These are phyloP conservation scores for Venturia pyrina DNA, from an alignment of 2,329 filamentous ascomycete species.

Conservation along the genomic window DNA sequence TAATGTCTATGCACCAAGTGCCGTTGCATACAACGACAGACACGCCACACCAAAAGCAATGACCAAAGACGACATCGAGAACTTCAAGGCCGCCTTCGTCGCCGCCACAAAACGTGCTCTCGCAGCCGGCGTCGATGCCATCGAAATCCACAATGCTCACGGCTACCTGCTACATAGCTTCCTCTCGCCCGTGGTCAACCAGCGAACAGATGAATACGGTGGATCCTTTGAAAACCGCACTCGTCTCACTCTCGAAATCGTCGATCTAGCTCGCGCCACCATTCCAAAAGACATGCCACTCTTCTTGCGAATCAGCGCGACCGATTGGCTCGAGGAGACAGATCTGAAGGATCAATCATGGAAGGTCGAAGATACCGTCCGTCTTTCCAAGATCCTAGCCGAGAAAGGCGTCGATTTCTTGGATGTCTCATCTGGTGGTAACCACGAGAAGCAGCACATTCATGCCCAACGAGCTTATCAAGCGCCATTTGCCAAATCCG, in stretches of 20 bases:
- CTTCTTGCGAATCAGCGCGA: conserved; percentile 62
- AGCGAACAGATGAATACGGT: conserved; percentile 57
- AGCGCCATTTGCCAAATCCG: conserved; percentile 57
- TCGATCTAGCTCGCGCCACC: conserved; percentile 49
- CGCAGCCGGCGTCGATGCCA: conserved; percentile 60
- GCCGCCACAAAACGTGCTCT: conserved; percentile 46
- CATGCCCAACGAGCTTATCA: conserved; percentile 59
- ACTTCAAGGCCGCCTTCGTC: conserved; percentile 52
- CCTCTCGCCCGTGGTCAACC: conserved; percentile 59
- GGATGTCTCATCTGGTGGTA: conserved; percentile 71
- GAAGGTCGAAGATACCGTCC: conserved; percentile 54
- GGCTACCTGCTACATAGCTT: conserved; percentile 67
- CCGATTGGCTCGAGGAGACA: conserved; percentile 64
- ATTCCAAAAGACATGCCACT: conserved; percentile 62
- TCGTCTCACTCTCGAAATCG: conserved; percentile 57
- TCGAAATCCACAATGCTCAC: conserved; percentile 74
- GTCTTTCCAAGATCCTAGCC: conserved; percentile 57
- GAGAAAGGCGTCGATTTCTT: conserved; percentile 69
- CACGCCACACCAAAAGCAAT: conserved; percentile 57
- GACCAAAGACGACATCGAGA: conserved; percentile 57
- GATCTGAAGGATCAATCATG: conserved; percentile 49
- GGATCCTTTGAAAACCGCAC: conserved; percentile 63
- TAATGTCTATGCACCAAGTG: conserved; percentile 46
- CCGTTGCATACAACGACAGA: conserved; percentile 51
- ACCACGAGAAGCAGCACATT: conserved; percentile 52